Evolutionary conservation across 768 basidiomycete genomes (phyloP).

Genomic region (Tulasnella sp.): DNA sequence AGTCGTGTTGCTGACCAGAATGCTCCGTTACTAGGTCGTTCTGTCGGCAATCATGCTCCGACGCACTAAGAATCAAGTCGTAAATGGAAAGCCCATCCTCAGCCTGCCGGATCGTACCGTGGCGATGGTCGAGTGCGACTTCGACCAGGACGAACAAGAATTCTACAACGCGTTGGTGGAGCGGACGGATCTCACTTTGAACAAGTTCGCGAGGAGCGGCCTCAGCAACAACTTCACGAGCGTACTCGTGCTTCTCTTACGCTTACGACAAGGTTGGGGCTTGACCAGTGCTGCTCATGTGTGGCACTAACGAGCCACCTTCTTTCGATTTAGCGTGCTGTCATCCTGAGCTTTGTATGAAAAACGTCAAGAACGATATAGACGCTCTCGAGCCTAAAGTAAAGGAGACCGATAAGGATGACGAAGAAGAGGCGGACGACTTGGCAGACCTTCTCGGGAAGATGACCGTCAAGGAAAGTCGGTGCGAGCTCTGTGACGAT

Average conservation of each 20-base stretch:
- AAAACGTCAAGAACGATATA: conserved; percentile 58
- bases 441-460: conserved; percentile 63
- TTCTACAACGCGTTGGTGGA: conserved; percentile 69
- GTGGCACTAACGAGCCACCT: background rate
- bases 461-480: conserved; percentile 48
- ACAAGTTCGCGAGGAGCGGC: conserved; percentile 47
- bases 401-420: conserved; percentile 37
- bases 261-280: conserved; percentile 74
- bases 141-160: conserved; percentile 59
- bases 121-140: conserved; percentile 60
- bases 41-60: conserved; percentile 82
- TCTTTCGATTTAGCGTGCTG: conserved; percentile 57
- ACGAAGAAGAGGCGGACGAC: conserved; percentile 49
- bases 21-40: conserved; percentile 42
- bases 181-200: conserved; percentile 40
- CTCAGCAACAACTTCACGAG: conserved; percentile 53
- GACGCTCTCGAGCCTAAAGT: conserved; percentile 62
- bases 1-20: background rate
- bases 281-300: background rate
- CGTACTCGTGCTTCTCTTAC: conserved; percentile 58
- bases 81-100: conserved; percentile 75
- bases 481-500: conserved; percentile 58
- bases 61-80: conserved; percentile 57
- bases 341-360: conserved; percentile 72
- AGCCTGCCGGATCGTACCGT: conserved; percentile 67